Evolutionary conservation across 2,329 filamentous ascomycete genomes (phyloP).

Genomic region (Aureobasidium sp.): DNA sequence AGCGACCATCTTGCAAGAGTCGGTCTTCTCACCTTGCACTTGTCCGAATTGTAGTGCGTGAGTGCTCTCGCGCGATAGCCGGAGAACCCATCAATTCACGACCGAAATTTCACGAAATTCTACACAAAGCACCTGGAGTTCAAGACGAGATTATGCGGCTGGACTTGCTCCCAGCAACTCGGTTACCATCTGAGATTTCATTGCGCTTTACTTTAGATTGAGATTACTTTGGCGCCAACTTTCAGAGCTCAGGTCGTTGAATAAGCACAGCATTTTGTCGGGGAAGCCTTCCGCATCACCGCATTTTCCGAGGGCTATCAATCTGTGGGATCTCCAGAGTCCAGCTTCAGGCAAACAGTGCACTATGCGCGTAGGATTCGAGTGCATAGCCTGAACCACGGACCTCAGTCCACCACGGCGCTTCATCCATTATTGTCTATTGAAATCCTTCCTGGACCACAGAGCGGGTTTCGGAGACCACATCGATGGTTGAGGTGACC

Average conservation of each 20-base stretch:
- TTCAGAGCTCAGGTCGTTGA: conserved; percentile 1
- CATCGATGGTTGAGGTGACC: not conserved
- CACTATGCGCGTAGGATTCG: not conserved
- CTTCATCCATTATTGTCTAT: too few species aligned
- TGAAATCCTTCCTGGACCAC: not conserved
- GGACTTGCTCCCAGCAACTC: conserved; percentile 10
- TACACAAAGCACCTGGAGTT: too few species aligned
- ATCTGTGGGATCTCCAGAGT: conserved; percentile 9
- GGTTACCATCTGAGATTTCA: conserved; percentile 9
- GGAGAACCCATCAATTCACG: too few species aligned
- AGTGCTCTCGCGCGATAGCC: too few species aligned
- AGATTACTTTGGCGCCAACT: conserved; percentile 8
- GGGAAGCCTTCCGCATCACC: conserved; percentile 8
- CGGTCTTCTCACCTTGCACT: conserved; percentile 1
- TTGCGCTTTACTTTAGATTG: not conserved
- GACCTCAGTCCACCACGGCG: not conserved
- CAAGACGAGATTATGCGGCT: not conserved
- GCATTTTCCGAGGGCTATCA: not conserved
- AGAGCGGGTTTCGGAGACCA: not conserved
- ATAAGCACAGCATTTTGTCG: conserved; percentile 12
- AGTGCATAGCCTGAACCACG: not conserved
- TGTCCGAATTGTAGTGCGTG: too few species aligned
- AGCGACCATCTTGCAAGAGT: not conserved
- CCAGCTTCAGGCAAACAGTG: not conserved
- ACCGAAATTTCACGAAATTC: too few species aligned